Evolutionary conservation across 2,329 filamentous ascomycete genomes (phyloP), one percentile per base, ranked within the genome.

Genomic region (Trichoderma atroviride): DNA sequence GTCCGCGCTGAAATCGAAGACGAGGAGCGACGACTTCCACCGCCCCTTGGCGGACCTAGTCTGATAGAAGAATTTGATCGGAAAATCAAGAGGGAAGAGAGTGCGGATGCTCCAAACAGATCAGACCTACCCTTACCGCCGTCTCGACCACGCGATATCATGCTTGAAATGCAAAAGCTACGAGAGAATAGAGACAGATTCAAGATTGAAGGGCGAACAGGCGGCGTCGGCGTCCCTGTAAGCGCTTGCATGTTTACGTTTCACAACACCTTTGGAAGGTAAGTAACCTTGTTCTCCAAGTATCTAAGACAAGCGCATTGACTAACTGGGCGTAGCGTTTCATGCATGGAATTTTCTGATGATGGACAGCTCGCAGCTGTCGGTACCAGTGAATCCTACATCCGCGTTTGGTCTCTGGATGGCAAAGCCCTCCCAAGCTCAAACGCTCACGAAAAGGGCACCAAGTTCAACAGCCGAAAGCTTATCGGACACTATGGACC

Each of bases 231-330:
- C 16, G 89, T 93, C 67, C 90, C 90, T 31, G 86, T 97, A 70
- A 97, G 94, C 75, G 91, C 96, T 29, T 96, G 93, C 83, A 98
- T 98, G 92, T 97, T 96, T 78, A 99, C 96, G 0, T 97, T 98
- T 77, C 96, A 99, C 83, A 99, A 99, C 79, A 97, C 93, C 0
- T 90, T 94, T 72, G 94, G 97, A 79, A 92, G 89, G 93, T 94
- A 82, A 83, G 88, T 79, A 31, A 4, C 47, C 37, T 31, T 27
- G 37, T n/a, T 24, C 4, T 16, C 7, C 7, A 19, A 27, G 13
- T 29, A 31, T 10, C 29, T n/a, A 22, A 16, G 14, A n/a, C n/a
- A 6, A 11, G 7, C 3, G 14, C 6, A 10, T 16, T 7, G 40
- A 14, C 63, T 67, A 33, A 67, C 29, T 1, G 5, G 27, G 14